Conservation (phyloP, 2,329 filamentous ascomycete genomes). For the Spiromastix sp. region DNA sequence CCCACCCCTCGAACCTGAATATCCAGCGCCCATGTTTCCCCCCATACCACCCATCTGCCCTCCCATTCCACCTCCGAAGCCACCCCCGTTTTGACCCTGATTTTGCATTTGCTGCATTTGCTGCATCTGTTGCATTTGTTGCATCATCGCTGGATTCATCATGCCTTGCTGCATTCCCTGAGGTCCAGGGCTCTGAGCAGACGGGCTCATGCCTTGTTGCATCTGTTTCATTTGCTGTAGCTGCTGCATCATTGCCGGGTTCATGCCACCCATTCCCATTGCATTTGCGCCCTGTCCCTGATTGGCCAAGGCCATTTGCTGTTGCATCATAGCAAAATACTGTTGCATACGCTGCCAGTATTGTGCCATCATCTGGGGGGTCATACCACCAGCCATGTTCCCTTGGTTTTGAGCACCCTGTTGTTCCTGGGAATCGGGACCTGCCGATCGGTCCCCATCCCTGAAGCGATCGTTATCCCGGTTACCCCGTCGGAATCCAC, state of each 20-base stretch:
- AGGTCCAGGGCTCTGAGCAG: neutral
- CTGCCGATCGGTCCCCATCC: constrained; percentile 27
- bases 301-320: constrained; percentile 59
- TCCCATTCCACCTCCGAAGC: constrained; percentile 19
- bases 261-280: constrained; percentile 58
- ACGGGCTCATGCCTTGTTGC: constrained; percentile 59
- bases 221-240: constrained; percentile 58
- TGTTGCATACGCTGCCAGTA: constrained; percentile 99
- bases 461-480: constrained; percentile 31
- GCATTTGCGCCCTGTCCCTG: constrained; percentile 32
- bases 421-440: constrained; percentile 35
- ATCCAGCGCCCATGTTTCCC: constrained; percentile 36
- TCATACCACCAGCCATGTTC: constrained; percentile 55
- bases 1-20: constrained; percentile 33
- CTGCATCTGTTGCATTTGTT: constrained; percentile 58
- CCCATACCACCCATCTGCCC: constrained; percentile 28
- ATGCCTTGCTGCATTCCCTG: constrained; percentile 65
- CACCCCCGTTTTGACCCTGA: constrained; percentile 26
- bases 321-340: constrained; percentile 91
- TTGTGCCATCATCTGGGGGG: constrained; percentile 93
- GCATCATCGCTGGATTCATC: constrained; percentile 64
- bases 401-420: constrained; percentile 34
- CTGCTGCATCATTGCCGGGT: constrained; percentile 65
- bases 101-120: constrained; percentile 57
- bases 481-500: constrained; percentile 37